Base-by-base conservation (phyloP, 2,329 filamentous ascomycete species). In the Clonostachys sp. region DNA sequence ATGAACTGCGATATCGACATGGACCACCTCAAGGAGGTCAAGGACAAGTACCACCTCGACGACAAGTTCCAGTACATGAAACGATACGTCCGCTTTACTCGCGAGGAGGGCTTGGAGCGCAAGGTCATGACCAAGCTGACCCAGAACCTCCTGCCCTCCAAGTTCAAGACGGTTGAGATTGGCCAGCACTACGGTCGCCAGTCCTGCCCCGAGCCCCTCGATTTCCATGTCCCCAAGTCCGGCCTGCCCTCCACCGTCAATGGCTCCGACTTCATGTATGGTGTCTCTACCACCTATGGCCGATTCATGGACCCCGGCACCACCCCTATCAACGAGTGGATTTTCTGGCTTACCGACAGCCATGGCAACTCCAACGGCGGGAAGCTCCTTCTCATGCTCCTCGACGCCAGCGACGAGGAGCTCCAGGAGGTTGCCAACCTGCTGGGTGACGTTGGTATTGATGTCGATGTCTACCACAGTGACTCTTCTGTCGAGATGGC, bases 301-400 rank as follows among this genome's bases (percentile, higher is more conserved):
- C 67, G 77, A 48, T 75, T 82, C 54, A 75, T 65, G 56, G 73
- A 78, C 51, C 63, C 70, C 1, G 68, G 69, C 46, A 80, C 73
- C 3, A 75, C 68, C 45, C 75, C 77, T 0, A 72, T 81, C 45
- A 74, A 75, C 51, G 78, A 82, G 57, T 82, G 79, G 79, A 71
- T 74, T 6, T 80, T 76, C 60, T 82, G 78, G 78, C 66, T 82
- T 50, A 81, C 78, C 4, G 75, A 82, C 56, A 72, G 75, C 49
- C 69, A 71, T 43, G 77, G 78, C 41, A 64, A 70, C 45, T 77
- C 77, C 34, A 82, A 82, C 52, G 78, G 78, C 16, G 78, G 71
- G 41, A 80, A 80, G 58, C 64, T 82, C 48, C 59, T 82, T 12
- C 64, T 81, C 6, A 67, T 79, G 55, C 69, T 82, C 3, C 58